phyloP scores from a whole-genome alignment of 2,329 filamentous ascomycete genomes.

The Nemania abortiva region DNA sequence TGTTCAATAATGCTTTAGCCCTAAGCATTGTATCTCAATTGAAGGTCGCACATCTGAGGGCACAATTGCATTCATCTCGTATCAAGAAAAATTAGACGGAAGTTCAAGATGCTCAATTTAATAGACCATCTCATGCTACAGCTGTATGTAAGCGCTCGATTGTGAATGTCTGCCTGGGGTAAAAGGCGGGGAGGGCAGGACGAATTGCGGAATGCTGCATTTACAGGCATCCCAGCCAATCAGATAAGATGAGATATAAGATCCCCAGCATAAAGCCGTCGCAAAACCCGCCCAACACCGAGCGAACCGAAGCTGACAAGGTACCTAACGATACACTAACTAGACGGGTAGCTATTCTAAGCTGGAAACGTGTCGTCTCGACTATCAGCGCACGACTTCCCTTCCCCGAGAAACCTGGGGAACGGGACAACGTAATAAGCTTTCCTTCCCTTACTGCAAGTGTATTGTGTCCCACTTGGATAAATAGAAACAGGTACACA shows the following conservation, averaged over 20 bases:
- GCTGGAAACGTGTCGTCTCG: neutral
- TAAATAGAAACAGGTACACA: neutral
- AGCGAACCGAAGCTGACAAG: slow-evolving; percentile 22
- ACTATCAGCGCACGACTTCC: neutral
- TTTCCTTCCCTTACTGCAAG: neutral
- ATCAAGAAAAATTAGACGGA: too few species aligned
- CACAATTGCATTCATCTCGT: too few species aligned
- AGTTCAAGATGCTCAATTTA: too few species aligned
- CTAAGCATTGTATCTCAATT: too few species aligned
- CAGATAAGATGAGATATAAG: neutral
- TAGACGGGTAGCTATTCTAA: neutral
- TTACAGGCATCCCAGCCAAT: slow-evolving; percentile 11
- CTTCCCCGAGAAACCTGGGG: neutral
- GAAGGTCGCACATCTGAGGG: too few species aligned
- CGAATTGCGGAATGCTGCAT: neutral
- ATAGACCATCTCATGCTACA: too few species aligned
- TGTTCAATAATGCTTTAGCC: too few species aligned
- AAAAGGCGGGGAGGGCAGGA: neutral
- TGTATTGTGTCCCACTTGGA: neutral
- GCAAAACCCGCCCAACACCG: slow-evolving; percentile 7
- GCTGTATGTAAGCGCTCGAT: too few species aligned
- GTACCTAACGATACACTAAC: neutral
- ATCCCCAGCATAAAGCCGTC: neutral
- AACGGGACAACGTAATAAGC: slow-evolving; percentile 5
- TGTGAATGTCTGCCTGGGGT: neutral